Percentiles rank a stretch among this genome's conserved stretches.
Conservation (phyloP, 345 rosid species). For the Barbarea vulgaris region DNA sequence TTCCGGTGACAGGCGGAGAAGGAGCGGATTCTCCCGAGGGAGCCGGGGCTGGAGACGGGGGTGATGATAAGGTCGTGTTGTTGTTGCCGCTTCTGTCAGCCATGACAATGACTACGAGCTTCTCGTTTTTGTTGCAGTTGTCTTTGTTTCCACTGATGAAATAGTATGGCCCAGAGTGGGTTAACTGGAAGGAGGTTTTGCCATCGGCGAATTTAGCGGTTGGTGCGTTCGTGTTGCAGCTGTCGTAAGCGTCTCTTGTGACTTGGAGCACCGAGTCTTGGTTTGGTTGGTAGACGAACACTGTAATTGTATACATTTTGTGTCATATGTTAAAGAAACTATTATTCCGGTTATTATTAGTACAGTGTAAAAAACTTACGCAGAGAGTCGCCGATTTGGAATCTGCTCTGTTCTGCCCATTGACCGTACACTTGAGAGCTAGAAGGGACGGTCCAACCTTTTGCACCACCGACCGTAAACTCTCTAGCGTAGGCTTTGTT, state of each 20-base stretch:
- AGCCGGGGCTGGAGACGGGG: conserved; percentile 54
- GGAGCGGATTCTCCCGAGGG: conserved; percentile 54
- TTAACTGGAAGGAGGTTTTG: conserved; percentile 60
- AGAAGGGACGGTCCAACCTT: conserved; percentile 64
- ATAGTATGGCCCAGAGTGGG: conserved; percentile 59
- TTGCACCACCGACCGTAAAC: conserved; percentile 61
- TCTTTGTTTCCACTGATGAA: conserved; percentile 84
- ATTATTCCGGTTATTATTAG: neutral
- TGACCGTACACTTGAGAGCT: conserved; percentile 47
- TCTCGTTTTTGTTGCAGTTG: conserved; percentile 69
- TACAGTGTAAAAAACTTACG: conserved; percentile 47
- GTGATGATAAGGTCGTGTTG: conserved; percentile 35
- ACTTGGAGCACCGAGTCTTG: conserved; percentile 80
- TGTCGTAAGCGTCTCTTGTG: conserved; percentile 54
- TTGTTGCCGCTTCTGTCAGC: conserved; percentile 61
- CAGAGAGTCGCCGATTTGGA: conserved; percentile 78
- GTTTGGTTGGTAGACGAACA: conserved; percentile 54
- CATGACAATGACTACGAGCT: conserved; percentile 59
- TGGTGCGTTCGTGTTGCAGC: conserved; percentile 55
- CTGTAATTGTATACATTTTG: conserved; percentile 42
- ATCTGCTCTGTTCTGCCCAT: conserved; percentile 80
- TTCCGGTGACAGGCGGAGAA: conserved; percentile 53
- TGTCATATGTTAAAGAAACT: conserved; percentile 1
- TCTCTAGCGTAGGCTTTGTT: conserved; percentile 54
- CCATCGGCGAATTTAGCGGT: conserved; percentile 48